Conservation (phyloP, 106 monocot species). For the Dendrobium chrysotoxum region DNA sequence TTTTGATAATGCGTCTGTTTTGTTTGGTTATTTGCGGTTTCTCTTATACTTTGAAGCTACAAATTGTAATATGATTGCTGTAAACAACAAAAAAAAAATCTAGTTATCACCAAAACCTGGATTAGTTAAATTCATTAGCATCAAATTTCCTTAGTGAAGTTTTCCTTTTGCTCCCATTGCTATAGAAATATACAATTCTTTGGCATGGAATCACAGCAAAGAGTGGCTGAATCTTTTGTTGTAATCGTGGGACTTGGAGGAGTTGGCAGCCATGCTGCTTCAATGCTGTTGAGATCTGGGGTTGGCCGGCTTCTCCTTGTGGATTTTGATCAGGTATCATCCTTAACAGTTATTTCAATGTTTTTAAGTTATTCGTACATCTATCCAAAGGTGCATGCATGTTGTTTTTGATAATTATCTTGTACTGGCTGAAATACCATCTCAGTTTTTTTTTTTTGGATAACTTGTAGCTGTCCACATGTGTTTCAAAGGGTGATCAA, state of each 20-base stretch:
- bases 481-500: background rate
- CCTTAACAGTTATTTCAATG: background rate
- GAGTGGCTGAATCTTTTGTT: constrained; percentile 82
- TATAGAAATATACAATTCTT: constrained; percentile 95
- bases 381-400: background rate
- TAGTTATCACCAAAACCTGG: background rate
- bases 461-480: background rate
- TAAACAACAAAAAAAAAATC: background rate
- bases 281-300: constrained; percentile 93
- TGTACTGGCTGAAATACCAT: background rate
- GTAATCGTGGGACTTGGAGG: constrained; percentile 93
- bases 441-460: background rate
- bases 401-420: background rate
- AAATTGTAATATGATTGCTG: background rate
- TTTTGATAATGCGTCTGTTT: background rate
- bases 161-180: constrained; percentile 2
- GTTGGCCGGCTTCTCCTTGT: constrained; percentile 87
- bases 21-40: background rate
- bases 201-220: constrained; percentile 78
- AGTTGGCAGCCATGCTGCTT: constrained; percentile 98
- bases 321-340: constrained; percentile 97
- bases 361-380: background rate
- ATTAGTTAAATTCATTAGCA: background rate
- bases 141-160: background rate
- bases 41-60: background rate